Base-by-base conservation (phyloP, 2,329 filamentous ascomycete species). In the Emergomyces orientalis region DNA sequence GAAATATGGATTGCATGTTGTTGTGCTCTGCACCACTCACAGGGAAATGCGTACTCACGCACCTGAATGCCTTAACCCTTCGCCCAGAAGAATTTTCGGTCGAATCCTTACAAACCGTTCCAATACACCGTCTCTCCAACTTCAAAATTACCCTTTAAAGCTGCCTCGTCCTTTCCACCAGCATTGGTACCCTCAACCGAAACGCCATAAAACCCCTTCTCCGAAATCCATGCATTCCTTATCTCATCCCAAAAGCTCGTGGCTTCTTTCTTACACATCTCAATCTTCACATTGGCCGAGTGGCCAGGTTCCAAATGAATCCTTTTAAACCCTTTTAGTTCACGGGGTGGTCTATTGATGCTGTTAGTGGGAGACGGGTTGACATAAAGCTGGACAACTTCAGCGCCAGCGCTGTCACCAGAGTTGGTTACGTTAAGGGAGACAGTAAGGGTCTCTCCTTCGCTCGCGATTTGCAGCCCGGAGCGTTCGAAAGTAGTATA, bases 191-290 rank as follows among this genome's bases (percentile, higher is more conserved):
- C 75, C 6, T 76, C 87, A 2, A 89, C 82, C 61, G 86, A 74
- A 19, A 90, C 79, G 63, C 82, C 81, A 71, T 90, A 90, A 57
- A 78, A 77, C 37, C 87, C 88, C 70, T 81, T 80, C 75, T 89
- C 87, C 1, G 82, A 82, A 25, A 83, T 81, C 87, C 87, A 91
- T 69, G 84, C 78, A 62, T 82, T 79, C 14, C 83, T 77, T 65
- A 83, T 81, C 76, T 91, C 88, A 67, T 90, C 86, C 80, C 86
- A 91, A 75, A 86, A 91, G 61, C 84, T 84, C 0, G 84, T 82
- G 0, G 84, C 85, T 62, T 88, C 86, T 75, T 88, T 89, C 69
- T 82, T 82, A 64, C 82, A 72, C n/a, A 77, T 71, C 3, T 77
- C 75, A 8, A 91, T 78, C n/a, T 79, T 76, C 1, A 86, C 83